Evolutionary conservation across 352 stramenopile species (phyloP).

Genomic region (Pythium coloratum): DNA sequence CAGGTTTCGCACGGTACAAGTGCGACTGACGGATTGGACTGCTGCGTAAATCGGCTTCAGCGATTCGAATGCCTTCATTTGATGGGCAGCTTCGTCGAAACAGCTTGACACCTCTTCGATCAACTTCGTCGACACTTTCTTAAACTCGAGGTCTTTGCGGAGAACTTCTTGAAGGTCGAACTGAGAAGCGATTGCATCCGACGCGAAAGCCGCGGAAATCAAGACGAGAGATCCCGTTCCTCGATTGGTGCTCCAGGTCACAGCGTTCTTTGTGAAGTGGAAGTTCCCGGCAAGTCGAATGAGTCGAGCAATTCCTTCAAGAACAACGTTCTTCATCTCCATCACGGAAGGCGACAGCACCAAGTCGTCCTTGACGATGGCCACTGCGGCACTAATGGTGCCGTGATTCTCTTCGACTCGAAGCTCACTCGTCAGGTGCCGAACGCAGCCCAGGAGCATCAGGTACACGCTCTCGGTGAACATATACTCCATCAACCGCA

Average conservation of each 20-base stretch:
- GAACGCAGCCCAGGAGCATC: constrained; percentile 55
- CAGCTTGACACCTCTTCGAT: constrained; percentile 36
- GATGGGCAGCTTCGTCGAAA: constrained; percentile 48
- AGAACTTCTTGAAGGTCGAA: constrained; percentile 59
- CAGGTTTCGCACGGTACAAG: constrained; percentile 22
- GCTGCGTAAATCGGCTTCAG: constrained; percentile 50
- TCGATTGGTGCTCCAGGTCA: constrained; percentile 53
- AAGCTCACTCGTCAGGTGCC: constrained; percentile 37
- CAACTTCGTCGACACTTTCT: constrained; percentile 36
- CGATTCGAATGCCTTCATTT: constrained; percentile 64
- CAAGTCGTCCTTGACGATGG: constrained; percentile 41
- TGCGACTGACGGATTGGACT: constrained; percentile 37
- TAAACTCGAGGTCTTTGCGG: constrained; percentile 40
- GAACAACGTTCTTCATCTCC: constrained; percentile 53
- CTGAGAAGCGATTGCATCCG: constrained; percentile 24
- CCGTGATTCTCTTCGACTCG: constrained; percentile 39
- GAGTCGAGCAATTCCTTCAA: constrained; percentile 50
- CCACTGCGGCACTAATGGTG: constrained; percentile 48
- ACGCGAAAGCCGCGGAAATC: constrained; percentile 36
- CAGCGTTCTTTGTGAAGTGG: constrained; percentile 63
- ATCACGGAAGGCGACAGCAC: constrained; percentile 43
- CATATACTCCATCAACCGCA: constrained; percentile 71
- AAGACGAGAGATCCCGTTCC: constrained; percentile 38
- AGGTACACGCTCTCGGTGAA: constrained; percentile 67
- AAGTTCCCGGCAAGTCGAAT: constrained; percentile 63